phyloP scores from a whole-genome alignment of 108 stramenopile genomes.

The Cyclotella atomus region DNA sequence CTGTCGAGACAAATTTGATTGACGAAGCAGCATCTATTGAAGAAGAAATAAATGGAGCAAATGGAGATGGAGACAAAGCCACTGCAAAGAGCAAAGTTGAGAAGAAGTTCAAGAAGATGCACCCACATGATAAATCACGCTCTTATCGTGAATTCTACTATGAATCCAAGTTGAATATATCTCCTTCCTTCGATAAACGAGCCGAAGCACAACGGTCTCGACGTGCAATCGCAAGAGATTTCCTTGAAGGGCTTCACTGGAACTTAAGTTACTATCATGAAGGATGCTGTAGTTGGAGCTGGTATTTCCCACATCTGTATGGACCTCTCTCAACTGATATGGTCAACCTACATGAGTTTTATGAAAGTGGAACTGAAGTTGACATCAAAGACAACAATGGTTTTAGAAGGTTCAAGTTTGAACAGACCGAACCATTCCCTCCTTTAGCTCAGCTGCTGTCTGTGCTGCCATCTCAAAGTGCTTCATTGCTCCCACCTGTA shows the following conservation, averaged over 20 bases:
- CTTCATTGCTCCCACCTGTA: slow-evolving; percentile 83
- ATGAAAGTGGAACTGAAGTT: slow-evolving; percentile 58
- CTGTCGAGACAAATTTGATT: slow-evolving; percentile 31
- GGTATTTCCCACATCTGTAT: slow-evolving; percentile 98
- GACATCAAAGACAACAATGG: slow-evolving; percentile 65
- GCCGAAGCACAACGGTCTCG: slow-evolving; percentile 69
- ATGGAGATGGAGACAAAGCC: slow-evolving; percentile 31
- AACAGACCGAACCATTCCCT: slow-evolving; percentile 84
- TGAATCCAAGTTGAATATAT: slow-evolving; percentile 87
- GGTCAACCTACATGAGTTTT: slow-evolving; percentile 83
- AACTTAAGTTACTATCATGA: slow-evolving; percentile 95
- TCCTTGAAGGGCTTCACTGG: slow-evolving; percentile 96
- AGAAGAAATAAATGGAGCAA: slow-evolving; percentile 2
- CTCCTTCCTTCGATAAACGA: slow-evolving; percentile 33
- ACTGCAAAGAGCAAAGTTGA: slow-evolving; percentile 42
- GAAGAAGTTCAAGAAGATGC: slow-evolving; percentile 63
- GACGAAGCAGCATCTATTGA: slow-evolving; percentile 3
- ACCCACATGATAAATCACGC: slow-evolving; percentile 74
- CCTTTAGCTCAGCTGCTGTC: slow-evolving; percentile 95
- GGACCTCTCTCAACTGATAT: slow-evolving; percentile 94
- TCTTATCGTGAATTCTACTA: slow-evolving; percentile 95
- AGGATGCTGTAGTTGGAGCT: slow-evolving; percentile 95
- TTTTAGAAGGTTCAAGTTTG: slow-evolving; percentile 70
- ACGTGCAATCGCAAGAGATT: slow-evolving; percentile 82
- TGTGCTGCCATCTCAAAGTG: slow-evolving; percentile 94